These are phyloP conservation scores for Euphrasia arctica DNA, from an alignment of 305 asterid genomes.

Conservation along the genomic window DNA sequence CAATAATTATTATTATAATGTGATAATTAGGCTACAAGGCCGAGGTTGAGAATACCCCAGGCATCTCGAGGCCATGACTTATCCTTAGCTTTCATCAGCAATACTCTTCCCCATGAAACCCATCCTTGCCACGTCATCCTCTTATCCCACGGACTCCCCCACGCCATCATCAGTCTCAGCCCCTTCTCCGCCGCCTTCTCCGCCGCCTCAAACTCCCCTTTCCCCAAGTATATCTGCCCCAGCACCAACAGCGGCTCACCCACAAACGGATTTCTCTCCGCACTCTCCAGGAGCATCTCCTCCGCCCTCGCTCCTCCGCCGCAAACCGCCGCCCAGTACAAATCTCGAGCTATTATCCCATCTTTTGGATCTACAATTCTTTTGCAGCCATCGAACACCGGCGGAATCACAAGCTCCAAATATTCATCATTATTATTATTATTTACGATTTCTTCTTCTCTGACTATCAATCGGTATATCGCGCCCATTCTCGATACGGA, in stretches of 20 bases:
- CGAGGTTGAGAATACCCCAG: conserved; percentile 65
- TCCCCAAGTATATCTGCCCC: conserved; percentile 56
- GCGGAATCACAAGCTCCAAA: conserved; percentile 66
- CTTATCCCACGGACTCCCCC: conserved; percentile 98
- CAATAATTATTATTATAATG: no score
- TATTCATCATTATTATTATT: conserved; percentile 40
- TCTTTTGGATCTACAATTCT: conserved; percentile 42
- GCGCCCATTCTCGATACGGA: conserved; percentile 69
- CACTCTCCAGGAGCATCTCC: conserved; percentile 43
- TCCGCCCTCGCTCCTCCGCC: conserved; percentile 53
- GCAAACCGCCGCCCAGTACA: conserved; percentile 80
- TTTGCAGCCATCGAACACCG: conserved; percentile 52
- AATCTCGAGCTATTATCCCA: conserved; percentile 55
- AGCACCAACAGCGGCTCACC: conserved; percentile 68
- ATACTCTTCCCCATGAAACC: conserved; percentile 78
- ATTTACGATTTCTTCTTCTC: conserved; percentile 56
- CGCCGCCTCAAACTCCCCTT: conserved; percentile 55
- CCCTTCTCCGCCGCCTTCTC: conserved; percentile 58
- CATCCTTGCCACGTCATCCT: conserved; percentile 90
- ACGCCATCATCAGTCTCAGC: conserved; percentile 58
- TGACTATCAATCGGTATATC: conserved; percentile 44
- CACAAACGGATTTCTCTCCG: conserved; percentile 65
- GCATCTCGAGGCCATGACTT: conserved; percentile 60
- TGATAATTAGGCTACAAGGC: conserved; percentile 38
- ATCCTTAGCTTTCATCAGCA: conserved; percentile 56